Evolutionary conservation across 148 eudicot species (phyloP), one percentile per base, ranked within the genome.

Genomic region (Polygonum maritimum): DNA sequence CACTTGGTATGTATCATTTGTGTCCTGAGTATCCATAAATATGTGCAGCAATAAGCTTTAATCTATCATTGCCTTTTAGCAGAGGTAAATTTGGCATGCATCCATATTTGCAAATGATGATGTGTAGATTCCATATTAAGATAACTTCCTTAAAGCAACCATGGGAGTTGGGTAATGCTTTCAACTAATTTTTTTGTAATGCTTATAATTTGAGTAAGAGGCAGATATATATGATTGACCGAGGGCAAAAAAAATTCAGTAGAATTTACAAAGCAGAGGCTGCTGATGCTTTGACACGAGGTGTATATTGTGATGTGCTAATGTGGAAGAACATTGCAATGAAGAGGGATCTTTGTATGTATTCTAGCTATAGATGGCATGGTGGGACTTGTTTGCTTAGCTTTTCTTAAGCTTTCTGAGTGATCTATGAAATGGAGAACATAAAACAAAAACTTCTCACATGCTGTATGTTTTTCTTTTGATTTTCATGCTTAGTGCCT

Each of bases 1-100:
- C 98, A 94, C 85, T 83, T 94, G 93, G 97, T 94, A 87, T 74
- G 88, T 55, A 13, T 78, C 74, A 19, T 38, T 22, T 76, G 36
- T 33, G 3, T 35, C 21, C 21, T 5, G 2, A 67, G 71, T 67
- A 60, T 67, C 31, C 44, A 35, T 67, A 36, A 16, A 4, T 38
- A 67, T 14, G 41, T 67, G 44, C 22, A 67, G 38, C 71, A 38
- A 38, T 67, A 14, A 36, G 45, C 45, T 67, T 36, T 65, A 13
- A 35, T 19, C 70, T 65, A 65, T 33, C 70, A 33, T 33, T 65
- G n/a, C n/a, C n/a, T 65, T 65, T 21, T 65, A 14, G 10, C 5
- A 5, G 71, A 35, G 70, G 19, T 67, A 15, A 38, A 15, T 35
- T 67, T 35, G 45, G 36, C 44, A 33, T 12, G 40, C 39, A 63